Percentiles rank a stretch among this genome's conserved stretches.
These are phyloP conservation scores for Penicillium italicum DNA, from an alignment of 2,329 filamentous ascomycete genomes.

Conservation along the genomic window DNA sequence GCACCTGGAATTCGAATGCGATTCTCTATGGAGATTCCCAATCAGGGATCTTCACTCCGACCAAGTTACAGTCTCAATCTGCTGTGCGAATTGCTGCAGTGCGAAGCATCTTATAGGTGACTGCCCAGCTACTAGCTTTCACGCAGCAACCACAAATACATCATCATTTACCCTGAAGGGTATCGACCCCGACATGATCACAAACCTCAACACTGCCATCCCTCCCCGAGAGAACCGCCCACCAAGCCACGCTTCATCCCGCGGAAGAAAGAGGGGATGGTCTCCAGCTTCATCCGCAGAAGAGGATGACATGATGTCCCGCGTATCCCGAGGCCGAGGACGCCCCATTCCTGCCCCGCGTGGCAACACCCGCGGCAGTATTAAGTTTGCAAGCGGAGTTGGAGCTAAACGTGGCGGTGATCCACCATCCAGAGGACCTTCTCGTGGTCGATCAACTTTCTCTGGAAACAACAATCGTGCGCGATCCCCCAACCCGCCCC, in stretches of 20 bases:
- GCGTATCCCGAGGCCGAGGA: constrained; percentile 21
- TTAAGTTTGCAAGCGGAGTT: constrained; percentile 34
- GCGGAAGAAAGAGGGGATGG: constrained; percentile 8
- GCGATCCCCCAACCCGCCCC: constrained; percentile 29
- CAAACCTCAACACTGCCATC: constrained; percentile 37
- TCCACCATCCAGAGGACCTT: not conserved
- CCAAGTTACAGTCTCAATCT: constrained; percentile 42
- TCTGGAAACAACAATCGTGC: constrained; percentile 21
- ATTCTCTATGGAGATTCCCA: constrained; percentile 54
- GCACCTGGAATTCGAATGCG: constrained; percentile 60
- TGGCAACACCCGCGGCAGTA: constrained; percentile 30
- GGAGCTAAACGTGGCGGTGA: constrained; percentile 23
- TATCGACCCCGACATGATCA: constrained; percentile 36
- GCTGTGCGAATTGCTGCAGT: constrained; percentile 44
- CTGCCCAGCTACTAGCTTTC: constrained; percentile 34
- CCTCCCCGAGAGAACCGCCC: constrained; percentile 7
- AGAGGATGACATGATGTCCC: constrained; percentile 33
- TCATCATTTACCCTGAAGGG: constrained; percentile 41
- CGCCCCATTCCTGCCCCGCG: constrained; percentile 27
- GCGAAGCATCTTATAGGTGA: constrained; percentile 45
- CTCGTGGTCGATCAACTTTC: constrained; percentile 26
- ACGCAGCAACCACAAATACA: constrained; percentile 23
- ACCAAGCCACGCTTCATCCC: not conserved
- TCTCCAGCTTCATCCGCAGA: constrained; percentile 29
- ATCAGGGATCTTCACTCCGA: constrained; percentile 23